Percentiles rank a stretch among this genome's conserved stretches.
phyloP scores from a whole-genome alignment of 2,329 filamentous ascomycete genomes.

The Paramyrothecium sp. region DNA sequence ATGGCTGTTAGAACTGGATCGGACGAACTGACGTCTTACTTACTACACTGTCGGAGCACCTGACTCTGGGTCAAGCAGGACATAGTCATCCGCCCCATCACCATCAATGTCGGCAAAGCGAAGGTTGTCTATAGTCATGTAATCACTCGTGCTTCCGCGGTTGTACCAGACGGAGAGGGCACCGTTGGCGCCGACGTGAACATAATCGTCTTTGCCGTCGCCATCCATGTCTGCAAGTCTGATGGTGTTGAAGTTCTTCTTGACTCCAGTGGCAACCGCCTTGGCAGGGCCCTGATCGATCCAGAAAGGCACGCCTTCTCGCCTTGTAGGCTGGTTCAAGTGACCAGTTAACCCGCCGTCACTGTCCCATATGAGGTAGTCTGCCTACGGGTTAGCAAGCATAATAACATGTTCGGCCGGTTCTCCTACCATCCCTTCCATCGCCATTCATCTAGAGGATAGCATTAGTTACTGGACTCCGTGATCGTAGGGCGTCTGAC shows the following conservation, averaged over 20 bases:
- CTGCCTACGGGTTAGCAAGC: neutral
- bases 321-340: conserved; percentile 9
- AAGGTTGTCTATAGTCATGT: conserved; percentile 8
- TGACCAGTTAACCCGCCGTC: conserved; percentile 12
- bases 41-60: conserved; percentile 8
- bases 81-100: conserved; percentile 12
- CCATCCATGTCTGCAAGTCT: conserved; percentile 17
- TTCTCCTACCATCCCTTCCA: conserved; percentile 7
- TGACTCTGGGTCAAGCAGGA: conserved; percentile 11
- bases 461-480: neutral
- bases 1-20: neutral
- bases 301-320: conserved; percentile 11
- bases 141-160: conserved; percentile 3
- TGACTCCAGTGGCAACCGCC: conserved; percentile 5
- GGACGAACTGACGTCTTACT: neutral
- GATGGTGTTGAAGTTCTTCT: conserved; percentile 8
- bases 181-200: conserved; percentile 8
- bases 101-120: conserved; percentile 11
- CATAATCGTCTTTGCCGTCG: conserved; percentile 13
- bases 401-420: neutral
- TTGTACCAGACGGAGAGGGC: conserved; percentile 10
- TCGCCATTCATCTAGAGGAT: conserved; percentile 7
- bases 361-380: conserved; percentile 14
- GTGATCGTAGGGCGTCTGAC: neutral
- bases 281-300: conserved; percentile 11